Evolutionary conservation across 2,329 filamentous ascomycete genomes (phyloP), one percentile per base, ranked within the genome.

Genomic region (Fusarium avenaceum): DNA sequence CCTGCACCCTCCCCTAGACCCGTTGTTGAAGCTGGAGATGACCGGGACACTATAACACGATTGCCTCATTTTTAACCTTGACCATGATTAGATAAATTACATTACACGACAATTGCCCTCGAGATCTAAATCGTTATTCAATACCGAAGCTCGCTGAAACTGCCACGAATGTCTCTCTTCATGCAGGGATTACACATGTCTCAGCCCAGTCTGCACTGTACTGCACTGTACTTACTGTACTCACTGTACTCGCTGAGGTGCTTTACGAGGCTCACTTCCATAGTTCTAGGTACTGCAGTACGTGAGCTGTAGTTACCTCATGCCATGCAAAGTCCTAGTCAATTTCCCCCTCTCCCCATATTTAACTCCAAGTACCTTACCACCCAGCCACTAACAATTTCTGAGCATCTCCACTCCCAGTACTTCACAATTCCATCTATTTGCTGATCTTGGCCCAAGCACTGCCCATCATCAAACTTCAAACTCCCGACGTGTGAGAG

Each of bases 401-500:
- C 45, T 46, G 14, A 46, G 32, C 33, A n/a, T 48, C 58, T 53
- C 62, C 58, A 62, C 65, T 40, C 38, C 44, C 42, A 45, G 28
- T 50, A 61, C 65, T 54, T 51, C 62, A 66, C 55, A 49, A 54
- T 54, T 57, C 44, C 24, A 45, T 56, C 45, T 38, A 39, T 49
- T 43, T 51, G 48, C 61, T 62, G 65, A 67, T 69, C 65, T 65
- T 66, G 40, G 61, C 50, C 42, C 42, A 60, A 52, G 43, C 64
- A 56, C 59, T 32, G 24, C 43, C 52, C 40, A 39, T 45, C 45
- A 63, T 57, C 58, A 57, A 63, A 64, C 58, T 57, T 38, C 58
- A 57, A 63, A 64, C 58, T 57, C 32, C 40, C 28, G 35, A 35
- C 15, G 39, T 50, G 44, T 56, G 60, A 30, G 65, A 59, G 49